Conservation (phyloP, 1,284 basidiomycete species). For the Baeospora myosura region DNA sequence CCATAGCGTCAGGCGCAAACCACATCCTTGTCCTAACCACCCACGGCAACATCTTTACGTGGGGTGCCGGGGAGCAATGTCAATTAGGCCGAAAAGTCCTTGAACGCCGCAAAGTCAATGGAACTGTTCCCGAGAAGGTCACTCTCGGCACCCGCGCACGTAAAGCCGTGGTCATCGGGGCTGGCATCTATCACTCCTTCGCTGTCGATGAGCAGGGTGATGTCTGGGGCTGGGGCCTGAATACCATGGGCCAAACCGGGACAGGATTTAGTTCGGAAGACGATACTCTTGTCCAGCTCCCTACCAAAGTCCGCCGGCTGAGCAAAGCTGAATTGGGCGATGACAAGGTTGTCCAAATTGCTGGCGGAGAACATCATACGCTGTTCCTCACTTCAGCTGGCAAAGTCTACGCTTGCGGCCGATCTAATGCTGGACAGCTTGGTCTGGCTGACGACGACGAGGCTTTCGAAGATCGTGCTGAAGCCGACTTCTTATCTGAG, state of each 20-base stretch:
- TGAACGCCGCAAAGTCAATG: conserved; percentile 78
- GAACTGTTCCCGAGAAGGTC: conserved; percentile 76
- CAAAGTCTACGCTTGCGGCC: conserved; percentile 77
- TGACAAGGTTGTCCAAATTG: conserved; percentile 60
- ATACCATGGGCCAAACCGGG: conserved; percentile 51
- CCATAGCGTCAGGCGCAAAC: conserved; percentile 77
- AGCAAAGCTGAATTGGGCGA: conserved; percentile 61
- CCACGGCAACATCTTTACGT: conserved; percentile 76
- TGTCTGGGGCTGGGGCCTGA: conserved; percentile 90
- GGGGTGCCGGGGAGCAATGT: conserved; percentile 83
- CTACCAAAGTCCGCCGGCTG: conserved; percentile 63
- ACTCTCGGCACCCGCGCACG: conserved; percentile 60
- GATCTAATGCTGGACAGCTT: conserved; percentile 72
- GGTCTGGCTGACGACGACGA: conserved; percentile 61
- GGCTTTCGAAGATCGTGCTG: conserved; percentile 43
- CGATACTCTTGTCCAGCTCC: conserved; percentile 55
- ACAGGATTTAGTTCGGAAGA: conserved; percentile 37
- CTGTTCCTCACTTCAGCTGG: conserved; percentile 82
- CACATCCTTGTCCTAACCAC: conserved; percentile 84
- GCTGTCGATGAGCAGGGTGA: conserved; percentile 78
- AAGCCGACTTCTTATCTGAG: conserved; percentile 52
- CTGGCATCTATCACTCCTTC: conserved; percentile 83
- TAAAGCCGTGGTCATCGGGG: conserved; percentile 71
- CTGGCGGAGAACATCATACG: conserved; percentile 80
- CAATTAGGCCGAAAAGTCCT: conserved; percentile 84